Base-by-base conservation (phyloP, 805 yeast species). In the Lachancea nothofagi region DNA sequence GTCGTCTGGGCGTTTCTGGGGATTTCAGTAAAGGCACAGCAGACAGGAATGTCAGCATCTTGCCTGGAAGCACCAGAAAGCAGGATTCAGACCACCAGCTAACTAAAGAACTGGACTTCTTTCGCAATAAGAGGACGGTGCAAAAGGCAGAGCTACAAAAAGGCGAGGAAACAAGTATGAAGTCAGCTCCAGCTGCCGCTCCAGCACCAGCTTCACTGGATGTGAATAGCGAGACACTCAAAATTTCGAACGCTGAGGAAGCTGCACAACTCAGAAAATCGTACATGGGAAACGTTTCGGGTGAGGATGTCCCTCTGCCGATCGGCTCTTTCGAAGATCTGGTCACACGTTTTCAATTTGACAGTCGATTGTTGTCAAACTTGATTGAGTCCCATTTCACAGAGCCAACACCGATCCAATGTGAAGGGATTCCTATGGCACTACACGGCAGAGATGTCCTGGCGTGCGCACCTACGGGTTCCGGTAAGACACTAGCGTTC, bases 391-490 rank as follows among this genome's bases (percentile, higher is more conserved):
- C 80, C 33, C 83, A 78, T 38, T 89, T 89, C 55, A 74, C 78
- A 1, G 84, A 79, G 46, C 97, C 98, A 5, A 90, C 98, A 0
- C 80, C 97, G 3, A 85, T 93, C 51, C 99, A 93, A 64, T 75
- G 87, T 45, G 97, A 93, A 61, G 78, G 88, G 2, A 79, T 93
- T 29, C 97, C 98, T 2, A 67, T 78, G 7, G 64, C 85, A 10
- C 64, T 87, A 38, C 70, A 75, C 38, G 72, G 69, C 21, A 74
- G 95, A 43, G 97, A 90, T 57, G 59, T 93, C 24, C 69, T 93
- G 30, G 95, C 95, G 1, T 86, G 96, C 70, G 97, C 97, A 0
- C 97, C 97, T 33, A 93, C 98, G 1, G 98, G 98, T 51, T 87
- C 97, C 4, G 98, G 98, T 70, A 93, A 93, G 59, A 93, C 98